Base-by-base conservation (phyloP, 78 protist genomes). In the Anaeramoeba ignava region DNA sequence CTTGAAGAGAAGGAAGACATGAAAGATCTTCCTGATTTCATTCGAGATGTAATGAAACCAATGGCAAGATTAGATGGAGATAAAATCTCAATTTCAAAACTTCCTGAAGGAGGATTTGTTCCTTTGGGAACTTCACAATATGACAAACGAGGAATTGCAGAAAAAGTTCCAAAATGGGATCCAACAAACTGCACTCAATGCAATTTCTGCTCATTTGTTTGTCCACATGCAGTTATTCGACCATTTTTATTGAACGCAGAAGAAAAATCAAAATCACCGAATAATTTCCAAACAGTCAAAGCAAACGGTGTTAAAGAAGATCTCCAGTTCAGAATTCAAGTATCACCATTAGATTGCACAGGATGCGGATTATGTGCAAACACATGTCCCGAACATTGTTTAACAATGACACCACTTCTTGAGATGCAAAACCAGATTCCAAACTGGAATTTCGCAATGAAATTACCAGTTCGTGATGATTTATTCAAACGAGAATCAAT, bases 321-420 rank as follows among this genome's bases (percentile, higher is more conserved):
- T 38, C 33, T 38, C 84, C 0, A 81, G 33, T 88, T 33, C 88
- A n/a, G 84, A 37, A 88, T 91, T 37, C 88, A 89, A 83, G 86
- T 88, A 42, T 27, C 92, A 27, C 86, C 91, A 1, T 1, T 84
- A 34, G 94, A 88, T 42, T 92, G 94, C 86, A 81, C 90, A n/a
- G 92, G 93, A 31, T 92, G 94, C 79, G 89, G 82, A 8, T 37
- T 90, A 3, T 92, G 94, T 83, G 86, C 90, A 3, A 8, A 38
- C 36, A 12, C 41, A 17, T 92, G 94, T 80, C 94, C 91, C 31
- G 84, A 68, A 78, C 87, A 89, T 39, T 89, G 91, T 0, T 82
- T 92, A 31, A 8, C 0, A n/a, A 87, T 89, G 91, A 54, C 27
- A 8, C 79, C 73, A 36, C 0, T 73, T n/a, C 83, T 41, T 39